Conservation (phyloP, 2,329 filamentous ascomycete genomes). For the Arachnopeziza araneosa region DNA sequence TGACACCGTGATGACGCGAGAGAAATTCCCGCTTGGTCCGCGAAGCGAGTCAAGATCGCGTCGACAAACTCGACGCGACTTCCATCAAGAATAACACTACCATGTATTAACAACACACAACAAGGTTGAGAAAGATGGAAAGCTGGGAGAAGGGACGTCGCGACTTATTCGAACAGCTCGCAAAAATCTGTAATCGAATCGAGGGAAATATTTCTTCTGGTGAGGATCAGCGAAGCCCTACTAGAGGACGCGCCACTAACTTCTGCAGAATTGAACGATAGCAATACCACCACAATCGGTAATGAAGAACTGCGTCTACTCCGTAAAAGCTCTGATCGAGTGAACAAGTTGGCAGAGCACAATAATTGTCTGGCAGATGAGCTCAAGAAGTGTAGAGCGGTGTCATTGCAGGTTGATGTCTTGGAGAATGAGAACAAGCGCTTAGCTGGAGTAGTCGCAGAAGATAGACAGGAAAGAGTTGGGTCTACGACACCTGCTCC, state of each 20-base stretch:
- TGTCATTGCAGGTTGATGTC: conserved; percentile 8
- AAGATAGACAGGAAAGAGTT: conserved; percentile 5
- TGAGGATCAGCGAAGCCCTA: conserved; percentile 3
- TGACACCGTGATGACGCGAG: background rate
- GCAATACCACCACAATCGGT: conserved; percentile 9
- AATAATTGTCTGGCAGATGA: conserved; percentile 18
- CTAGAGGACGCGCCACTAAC: background rate
- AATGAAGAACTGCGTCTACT: conserved; percentile 16
- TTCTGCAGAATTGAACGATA: conserved; percentile 17
- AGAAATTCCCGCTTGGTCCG: background rate
- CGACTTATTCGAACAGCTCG: conserved; percentile 21
- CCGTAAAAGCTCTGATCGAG: conserved; percentile 8
- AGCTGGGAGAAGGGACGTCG: conserved; percentile 22
- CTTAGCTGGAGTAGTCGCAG: conserved; percentile 13
- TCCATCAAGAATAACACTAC: background rate
- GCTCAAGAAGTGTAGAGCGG: conserved; percentile 11
- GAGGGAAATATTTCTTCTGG: conserved; percentile 20
- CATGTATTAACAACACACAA: background rate
- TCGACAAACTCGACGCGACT: background rate
- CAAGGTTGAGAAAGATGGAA: conserved; percentile 17
- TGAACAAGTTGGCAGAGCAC: conserved; percentile 13
- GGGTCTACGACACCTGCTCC: background rate
- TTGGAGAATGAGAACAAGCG: conserved; percentile 24
- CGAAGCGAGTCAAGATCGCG: background rate
- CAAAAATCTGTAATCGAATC: conserved; percentile 18